Percentiles rank a stretch among this genome's conserved stretches.
Evolutionary conservation across 495 filamentous ascomycete genomes (phyloP).

Genomic region (Amorphotheca resinae): DNA sequence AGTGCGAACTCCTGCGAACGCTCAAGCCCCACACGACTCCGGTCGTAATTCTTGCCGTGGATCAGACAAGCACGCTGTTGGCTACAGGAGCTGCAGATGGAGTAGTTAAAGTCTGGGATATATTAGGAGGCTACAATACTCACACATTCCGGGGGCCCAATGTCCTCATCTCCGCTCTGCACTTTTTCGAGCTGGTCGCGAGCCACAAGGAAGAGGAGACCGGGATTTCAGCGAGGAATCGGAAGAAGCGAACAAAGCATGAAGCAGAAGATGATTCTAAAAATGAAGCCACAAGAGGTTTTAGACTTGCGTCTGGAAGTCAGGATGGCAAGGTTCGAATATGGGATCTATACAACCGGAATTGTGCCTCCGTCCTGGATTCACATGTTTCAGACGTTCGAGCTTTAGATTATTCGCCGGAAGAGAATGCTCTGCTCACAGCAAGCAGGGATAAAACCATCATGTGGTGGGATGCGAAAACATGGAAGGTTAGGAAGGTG

Average conservation of each 20-base stretch:
- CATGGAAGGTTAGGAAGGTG: conserved; percentile 73
- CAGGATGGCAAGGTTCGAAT: conserved; percentile 87
- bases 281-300: conserved; percentile 35
- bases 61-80: conserved; percentile 76
- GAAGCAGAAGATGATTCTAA: conserved; percentile 32
- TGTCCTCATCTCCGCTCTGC: conserved; percentile 77
- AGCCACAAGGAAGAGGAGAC: conserved; percentile 25
- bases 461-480: conserved; percentile 75
- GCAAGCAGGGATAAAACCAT: conserved; percentile 90
- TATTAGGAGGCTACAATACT: conserved; percentile 77
- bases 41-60: conserved; percentile 70
- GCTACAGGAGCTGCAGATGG: conserved; percentile 90
- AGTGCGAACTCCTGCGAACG: conserved; percentile 57
- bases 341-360: conserved; percentile 81
- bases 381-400: conserved; percentile 90
- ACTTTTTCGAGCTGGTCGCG: conserved; percentile 69
- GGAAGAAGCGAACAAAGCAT: conserved; percentile 24
- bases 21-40: conserved; percentile 85
- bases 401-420: conserved; percentile 61
- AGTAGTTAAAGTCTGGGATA: conserved; percentile 92
- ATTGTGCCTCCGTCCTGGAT: conserved; percentile 58
- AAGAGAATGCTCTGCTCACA: conserved; percentile 67
- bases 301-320: conserved; percentile 77
- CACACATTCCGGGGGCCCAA: conserved; percentile 91
- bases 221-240: conserved; percentile 17